phyloP scores from a whole-genome alignment of 1,284 basidiomycete genomes.

The Tetrapyrgos nigripes region DNA sequence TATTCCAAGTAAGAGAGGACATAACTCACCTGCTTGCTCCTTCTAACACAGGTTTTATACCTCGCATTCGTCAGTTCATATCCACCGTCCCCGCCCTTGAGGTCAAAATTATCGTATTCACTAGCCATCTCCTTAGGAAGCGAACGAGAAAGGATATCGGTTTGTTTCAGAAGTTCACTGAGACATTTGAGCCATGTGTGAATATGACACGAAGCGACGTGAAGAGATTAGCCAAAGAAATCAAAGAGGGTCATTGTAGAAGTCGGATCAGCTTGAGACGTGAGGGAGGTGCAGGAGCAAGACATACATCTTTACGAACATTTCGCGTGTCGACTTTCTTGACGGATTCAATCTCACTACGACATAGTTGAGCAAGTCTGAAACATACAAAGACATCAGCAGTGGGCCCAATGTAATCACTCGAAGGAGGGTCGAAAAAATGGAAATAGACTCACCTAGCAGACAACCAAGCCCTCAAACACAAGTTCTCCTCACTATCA shows the following conservation, averaged over 20 bases:
- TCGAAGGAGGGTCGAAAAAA: background rate
- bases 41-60: conserved; percentile 41
- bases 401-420: no score
- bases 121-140: conserved; percentile 30
- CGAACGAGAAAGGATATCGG: conserved; percentile 30
- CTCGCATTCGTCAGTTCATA: conserved; percentile 37
- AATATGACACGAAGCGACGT: background rate
- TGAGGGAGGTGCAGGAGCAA: background rate
- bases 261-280: background rate
- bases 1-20: background rate
- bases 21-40: conserved; percentile 34
- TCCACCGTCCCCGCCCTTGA: conserved; percentile 20
- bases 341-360: conserved; percentile 1
- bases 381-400: no score
- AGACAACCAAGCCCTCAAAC: conserved; percentile 45
- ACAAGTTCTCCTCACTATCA: conserved; percentile 25
- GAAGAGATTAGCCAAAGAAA: background rate
- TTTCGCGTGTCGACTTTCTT: conserved; percentile 28
- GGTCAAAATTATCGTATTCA: conserved; percentile 26
- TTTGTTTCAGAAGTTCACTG: conserved; percentile 30
- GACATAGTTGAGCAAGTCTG: conserved; percentile 17
- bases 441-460: conserved; percentile 33
- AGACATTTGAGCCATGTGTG: conserved; percentile 32
- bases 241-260: background rate
- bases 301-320: conserved; percentile 22